Evolutionary conservation across 305 asterid species (phyloP), one percentile per base, ranked within the genome.

Genomic region (Petunia hybrid): DNA sequence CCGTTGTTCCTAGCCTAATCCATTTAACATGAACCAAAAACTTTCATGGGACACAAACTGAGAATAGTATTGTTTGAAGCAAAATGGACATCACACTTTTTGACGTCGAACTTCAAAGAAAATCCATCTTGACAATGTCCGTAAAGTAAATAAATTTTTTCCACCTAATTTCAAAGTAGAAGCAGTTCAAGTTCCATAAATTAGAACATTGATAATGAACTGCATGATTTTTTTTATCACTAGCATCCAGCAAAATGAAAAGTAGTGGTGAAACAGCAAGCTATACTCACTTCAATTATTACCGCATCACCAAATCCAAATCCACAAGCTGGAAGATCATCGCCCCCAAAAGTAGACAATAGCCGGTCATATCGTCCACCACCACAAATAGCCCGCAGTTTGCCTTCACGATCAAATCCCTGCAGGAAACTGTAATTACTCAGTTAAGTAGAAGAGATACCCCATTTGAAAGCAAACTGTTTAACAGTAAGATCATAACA

Each of bases 221-320:
- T 0, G 3, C 48, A 0, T 0, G 35, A 6, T 0, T 36, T 41
- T 59, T n/a, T 77, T 82, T 53, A 16, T 62, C 80, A 4, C 35
- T 14, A 60, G 55, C 43, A 56, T 14, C 38, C 64, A 62, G 38
- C 40, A 22, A 78, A 74, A 69, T 6, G 48, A 38, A 65, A 63
- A 67, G 57, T n/a, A 42, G 22, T 45, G n/a, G 73, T 14, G 8
- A 60, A 36, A 41, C 43, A 46, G 63, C 79, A 84, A 65, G 67
- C 67, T 78, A 35, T 7, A 83, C 97, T 89, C 83, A 95, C 99
- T 91, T 95, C 98, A 22, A 94, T 69, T 81, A 95, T 90, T 61
- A 95, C 99, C 46, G 99, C 99, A 87, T 95, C 99, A 36, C 98
- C 99, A 81, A 94, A 94, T 82, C 99, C 99, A 89, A 94, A 95